These are phyloP conservation scores for Juglanconis sp. DNA, from an alignment of 2,329 filamentous ascomycete species.

Conservation along the genomic window DNA sequence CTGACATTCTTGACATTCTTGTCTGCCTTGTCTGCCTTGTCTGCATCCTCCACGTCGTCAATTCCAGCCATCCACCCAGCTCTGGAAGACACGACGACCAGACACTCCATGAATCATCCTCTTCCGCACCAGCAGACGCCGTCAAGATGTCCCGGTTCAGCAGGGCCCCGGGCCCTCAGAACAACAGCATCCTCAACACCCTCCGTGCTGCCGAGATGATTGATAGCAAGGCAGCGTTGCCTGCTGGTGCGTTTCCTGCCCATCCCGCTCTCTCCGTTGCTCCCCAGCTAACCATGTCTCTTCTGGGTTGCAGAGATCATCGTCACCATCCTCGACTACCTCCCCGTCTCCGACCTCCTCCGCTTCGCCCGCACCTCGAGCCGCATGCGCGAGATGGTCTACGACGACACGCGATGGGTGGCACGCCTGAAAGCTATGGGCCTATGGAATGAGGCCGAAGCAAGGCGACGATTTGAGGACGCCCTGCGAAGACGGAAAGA, in stretches of 20 bases:
- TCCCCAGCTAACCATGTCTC: background rate
- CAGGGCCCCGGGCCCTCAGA: conserved; percentile 33
- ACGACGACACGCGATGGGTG: conserved; percentile 96
- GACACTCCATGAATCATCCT: background rate
- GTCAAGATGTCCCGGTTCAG: conserved; percentile 42
- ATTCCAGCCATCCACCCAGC: background rate
- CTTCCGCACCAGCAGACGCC: background rate
- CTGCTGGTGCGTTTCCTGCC: conserved; percentile 61
- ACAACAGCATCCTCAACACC: conserved; percentile 65
- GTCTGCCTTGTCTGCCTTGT: no score
- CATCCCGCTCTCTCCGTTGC: background rate
- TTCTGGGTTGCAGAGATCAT: conserved; percentile 66
- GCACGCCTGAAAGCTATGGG: conserved; percentile 81
- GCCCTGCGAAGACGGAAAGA: conserved; percentile 60
- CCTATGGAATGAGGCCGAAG: conserved; percentile 87
- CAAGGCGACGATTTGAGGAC: conserved; percentile 76
- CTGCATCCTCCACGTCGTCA: background rate
- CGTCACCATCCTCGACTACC: conserved; percentile 81
- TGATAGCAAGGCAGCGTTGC: conserved; percentile 72
- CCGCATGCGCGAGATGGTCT: conserved; percentile 95
- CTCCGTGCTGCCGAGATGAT: conserved; percentile 79
- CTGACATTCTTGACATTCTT: no score
- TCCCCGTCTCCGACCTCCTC: conserved; percentile 81
- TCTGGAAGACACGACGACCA: background rate
- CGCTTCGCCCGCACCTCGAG: conserved; percentile 79